phyloP scores from a whole-genome alignment of 192 early-diverging fungal genomes.

The Glomus cerebriforme region DNA sequence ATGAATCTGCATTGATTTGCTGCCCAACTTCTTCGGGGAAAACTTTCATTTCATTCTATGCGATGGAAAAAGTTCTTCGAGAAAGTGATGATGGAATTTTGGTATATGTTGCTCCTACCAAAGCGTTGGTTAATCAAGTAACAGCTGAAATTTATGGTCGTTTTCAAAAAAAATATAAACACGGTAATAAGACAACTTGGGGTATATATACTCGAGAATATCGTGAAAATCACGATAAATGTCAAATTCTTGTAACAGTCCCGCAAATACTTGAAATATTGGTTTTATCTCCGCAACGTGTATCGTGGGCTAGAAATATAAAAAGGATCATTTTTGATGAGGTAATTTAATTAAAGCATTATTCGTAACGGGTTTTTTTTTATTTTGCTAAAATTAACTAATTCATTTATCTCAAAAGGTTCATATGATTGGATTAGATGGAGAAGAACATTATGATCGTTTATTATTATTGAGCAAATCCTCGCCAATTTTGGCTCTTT shows the following conservation, averaged over 20 bases:
- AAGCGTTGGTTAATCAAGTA: constrained; percentile 51
- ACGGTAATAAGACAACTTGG: constrained; percentile 35
- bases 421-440: constrained; percentile 15
- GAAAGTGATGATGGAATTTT: constrained; percentile 38
- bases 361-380: not conserved
- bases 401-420: not conserved
- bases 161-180: constrained; percentile 41
- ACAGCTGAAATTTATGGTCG: constrained; percentile 49
- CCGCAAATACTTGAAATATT: constrained; percentile 43
- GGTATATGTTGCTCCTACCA: constrained; percentile 52
- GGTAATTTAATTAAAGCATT: constrained; percentile 26
- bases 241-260: constrained; percentile 48
- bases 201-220: constrained; percentile 47
- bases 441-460: constrained; percentile 46
- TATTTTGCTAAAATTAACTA: not conserved
- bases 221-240: constrained; percentile 30
- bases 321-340: constrained; percentile 54
- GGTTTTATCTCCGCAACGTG: constrained; percentile 39
- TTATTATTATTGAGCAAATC: constrained; percentile 10
- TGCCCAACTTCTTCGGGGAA: constrained; percentile 51
- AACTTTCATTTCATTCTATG: constrained; percentile 53
- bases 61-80: constrained; percentile 49
- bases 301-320: constrained; percentile 29
- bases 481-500: constrained; percentile 44
- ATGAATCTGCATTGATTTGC: constrained; percentile 45